phyloP scores from a whole-genome alignment of 495 filamentous ascomycete species.

The Aspergillus baeticus region DNA sequence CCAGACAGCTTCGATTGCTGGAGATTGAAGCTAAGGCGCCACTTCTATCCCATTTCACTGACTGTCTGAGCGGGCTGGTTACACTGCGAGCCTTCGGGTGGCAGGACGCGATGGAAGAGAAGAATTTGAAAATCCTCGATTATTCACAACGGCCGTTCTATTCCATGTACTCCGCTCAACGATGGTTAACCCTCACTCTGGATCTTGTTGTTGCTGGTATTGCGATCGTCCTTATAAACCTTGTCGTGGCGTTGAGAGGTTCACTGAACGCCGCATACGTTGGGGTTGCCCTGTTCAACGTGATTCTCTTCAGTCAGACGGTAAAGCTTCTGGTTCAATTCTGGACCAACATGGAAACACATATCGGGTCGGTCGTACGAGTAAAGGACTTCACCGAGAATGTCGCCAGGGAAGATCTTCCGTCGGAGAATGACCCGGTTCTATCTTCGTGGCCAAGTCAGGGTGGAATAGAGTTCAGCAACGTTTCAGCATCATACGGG shows the following conservation, averaged over 20 bases:
- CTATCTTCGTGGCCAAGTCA: constrained; percentile 49
- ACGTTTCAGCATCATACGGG: constrained; percentile 42
- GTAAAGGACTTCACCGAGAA: constrained; percentile 53
- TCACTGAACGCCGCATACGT: constrained; percentile 37
- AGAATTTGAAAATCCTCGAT: constrained; percentile 48
- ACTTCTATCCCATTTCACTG: constrained; percentile 52
- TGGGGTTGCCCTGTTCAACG: constrained; percentile 51
- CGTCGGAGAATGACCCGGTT: constrained; percentile 35
- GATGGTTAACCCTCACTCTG: constrained; percentile 43
- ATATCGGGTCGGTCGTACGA: constrained; percentile 57
- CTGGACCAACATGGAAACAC: constrained; percentile 58
- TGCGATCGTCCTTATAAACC: constrained; percentile 37
- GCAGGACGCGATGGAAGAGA: constrained; percentile 30
- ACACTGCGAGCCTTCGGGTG: constrained; percentile 53
- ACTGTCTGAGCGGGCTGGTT: constrained; percentile 35
- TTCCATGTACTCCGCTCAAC: constrained; percentile 42
- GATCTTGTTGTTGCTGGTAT: constrained; percentile 37
- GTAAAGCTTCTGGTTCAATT: constrained; percentile 49
- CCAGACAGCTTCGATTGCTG: constrained; percentile 55
- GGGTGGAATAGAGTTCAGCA: constrained; percentile 51
- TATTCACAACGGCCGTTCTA: constrained; percentile 52
- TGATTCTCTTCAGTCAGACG: constrained; percentile 41
- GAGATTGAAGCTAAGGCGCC: constrained; percentile 57
- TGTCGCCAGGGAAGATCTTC: constrained; percentile 47
- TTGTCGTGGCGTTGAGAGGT: constrained; percentile 34